Conservation (phyloP, 441 rosid genomes). For the Arabidopsis lyrata region DNA sequence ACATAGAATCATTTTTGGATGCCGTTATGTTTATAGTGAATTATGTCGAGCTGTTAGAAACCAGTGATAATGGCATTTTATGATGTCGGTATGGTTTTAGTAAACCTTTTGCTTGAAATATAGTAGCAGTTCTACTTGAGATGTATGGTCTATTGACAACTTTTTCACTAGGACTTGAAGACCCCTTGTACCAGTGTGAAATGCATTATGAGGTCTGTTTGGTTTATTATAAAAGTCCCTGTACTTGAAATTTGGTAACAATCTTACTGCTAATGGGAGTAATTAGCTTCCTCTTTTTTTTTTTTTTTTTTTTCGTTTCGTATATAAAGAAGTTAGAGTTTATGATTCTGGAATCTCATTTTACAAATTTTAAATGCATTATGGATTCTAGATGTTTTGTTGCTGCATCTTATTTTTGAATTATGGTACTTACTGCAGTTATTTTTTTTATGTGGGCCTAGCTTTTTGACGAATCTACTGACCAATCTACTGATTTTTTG, state of each 20-base stretch:
- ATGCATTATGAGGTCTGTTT: slow-evolving; percentile 22
- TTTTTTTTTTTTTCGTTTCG: background rate
- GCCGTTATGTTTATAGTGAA: slow-evolving; percentile 1
- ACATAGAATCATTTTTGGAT: slow-evolving; percentile 24
- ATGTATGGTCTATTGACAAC: slow-evolving; percentile 13
- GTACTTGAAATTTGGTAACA: slow-evolving; percentile 17
- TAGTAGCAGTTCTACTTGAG: slow-evolving; percentile 18
- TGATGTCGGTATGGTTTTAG: slow-evolving; percentile 10
- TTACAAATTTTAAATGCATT: background rate
- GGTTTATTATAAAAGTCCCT: background rate
- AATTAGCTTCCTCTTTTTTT: background rate
- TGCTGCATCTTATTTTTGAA: slow-evolving; percentile 10
- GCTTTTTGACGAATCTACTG: slow-evolving; percentile 7
- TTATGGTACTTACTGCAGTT: slow-evolving; percentile 4
- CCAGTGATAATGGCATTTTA: slow-evolving; percentile 16
- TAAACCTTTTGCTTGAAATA: slow-evolving; percentile 6
- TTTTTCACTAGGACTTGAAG: slow-evolving; percentile 9
- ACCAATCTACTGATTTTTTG: slow-evolving; percentile 25
- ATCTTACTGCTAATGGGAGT: slow-evolving; percentile 13
- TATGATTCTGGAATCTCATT: slow-evolving; percentile 13
- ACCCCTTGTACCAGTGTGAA: slow-evolving; percentile 23
- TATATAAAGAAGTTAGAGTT: slow-evolving; percentile 8
- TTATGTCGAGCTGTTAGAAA: slow-evolving; percentile 27
- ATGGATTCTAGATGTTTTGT: slow-evolving; percentile 13
- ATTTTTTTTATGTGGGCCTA: slow-evolving; percentile 26